Percentiles rank a stretch among this genome's conserved stretches.
These are phyloP conservation scores for Phytophthora nicotianae DNA, from an alignment of 352 stramenopile genomes.

Conservation along the genomic window DNA sequence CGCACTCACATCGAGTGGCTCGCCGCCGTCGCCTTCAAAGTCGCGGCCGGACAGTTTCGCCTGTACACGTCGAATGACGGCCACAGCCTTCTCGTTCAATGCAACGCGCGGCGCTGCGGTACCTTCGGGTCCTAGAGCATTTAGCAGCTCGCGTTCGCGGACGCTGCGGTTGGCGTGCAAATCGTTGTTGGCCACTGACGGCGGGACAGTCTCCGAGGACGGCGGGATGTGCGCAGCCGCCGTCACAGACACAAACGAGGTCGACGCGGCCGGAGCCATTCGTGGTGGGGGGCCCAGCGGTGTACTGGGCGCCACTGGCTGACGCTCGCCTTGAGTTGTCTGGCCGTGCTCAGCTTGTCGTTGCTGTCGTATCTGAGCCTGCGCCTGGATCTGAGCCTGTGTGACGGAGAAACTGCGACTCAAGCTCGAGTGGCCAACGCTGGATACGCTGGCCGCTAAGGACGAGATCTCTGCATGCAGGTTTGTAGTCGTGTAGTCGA, in stretches of 20 bases:
- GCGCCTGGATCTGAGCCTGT: slow-evolving; percentile 41
- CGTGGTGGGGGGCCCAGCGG: slow-evolving; percentile 29
- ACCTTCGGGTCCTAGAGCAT: slow-evolving; percentile 81
- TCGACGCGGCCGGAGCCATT: slow-evolving; percentile 26
- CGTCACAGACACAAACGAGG: slow-evolving; percentile 53
- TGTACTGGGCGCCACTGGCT: slow-evolving; percentile 19
- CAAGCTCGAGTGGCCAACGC: slow-evolving; percentile 73
- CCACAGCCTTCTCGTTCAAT: slow-evolving; percentile 96
- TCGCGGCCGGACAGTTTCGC: slow-evolving; percentile 99
- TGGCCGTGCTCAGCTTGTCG: slow-evolving; percentile 21
- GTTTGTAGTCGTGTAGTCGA: slow-evolving; percentile 76
- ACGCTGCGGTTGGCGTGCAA: slow-evolving; percentile 79
- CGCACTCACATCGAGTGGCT: slow-evolving; percentile 76
- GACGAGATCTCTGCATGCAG: slow-evolving; percentile 85
- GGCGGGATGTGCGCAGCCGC: slow-evolving; percentile 34
- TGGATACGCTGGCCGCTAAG: slow-evolving; percentile 80
- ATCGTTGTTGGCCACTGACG: slow-evolving; percentile 45
- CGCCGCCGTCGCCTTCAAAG: slow-evolving; percentile 85
- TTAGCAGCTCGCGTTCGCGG: slow-evolving; percentile 81
- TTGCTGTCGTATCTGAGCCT: slow-evolving; percentile 27
- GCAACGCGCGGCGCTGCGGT: slow-evolving; percentile 80
- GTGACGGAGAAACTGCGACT: slow-evolving; percentile 74
- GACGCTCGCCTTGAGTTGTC: slow-evolving; percentile 11
- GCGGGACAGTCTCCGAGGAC: slow-evolving; percentile 49
- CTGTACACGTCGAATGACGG: slow-evolving; percentile 98